Percentiles rank a stretch among this genome's conserved stretches.
Evolutionary conservation across 495 filamentous ascomycete species (phyloP).

Genomic region (Neurospora sp.): DNA sequence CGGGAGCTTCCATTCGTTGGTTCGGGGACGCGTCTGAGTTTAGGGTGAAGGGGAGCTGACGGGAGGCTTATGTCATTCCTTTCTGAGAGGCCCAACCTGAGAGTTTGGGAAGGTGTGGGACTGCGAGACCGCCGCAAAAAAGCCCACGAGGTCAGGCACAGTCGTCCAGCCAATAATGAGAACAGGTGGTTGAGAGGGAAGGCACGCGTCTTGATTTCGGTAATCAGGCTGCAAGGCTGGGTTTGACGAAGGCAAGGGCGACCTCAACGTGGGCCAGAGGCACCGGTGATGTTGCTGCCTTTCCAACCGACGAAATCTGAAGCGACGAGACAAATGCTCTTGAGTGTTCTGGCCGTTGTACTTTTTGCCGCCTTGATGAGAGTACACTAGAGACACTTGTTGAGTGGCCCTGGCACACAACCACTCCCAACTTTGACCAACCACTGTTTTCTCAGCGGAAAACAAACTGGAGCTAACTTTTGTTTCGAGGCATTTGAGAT

Average conservation of each 20-base stretch:
- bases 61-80: background rate
- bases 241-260: background rate
- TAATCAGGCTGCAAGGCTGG: background rate
- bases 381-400: background rate
- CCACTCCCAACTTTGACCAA: background rate
- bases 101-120: background rate
- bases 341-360: background rate
- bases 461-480: background rate
- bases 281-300: background rate
- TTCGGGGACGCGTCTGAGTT: background rate
- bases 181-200: background rate
- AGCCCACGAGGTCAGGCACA: background rate
- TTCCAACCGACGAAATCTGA: background rate
- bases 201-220: background rate
- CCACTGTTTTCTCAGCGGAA: background rate
- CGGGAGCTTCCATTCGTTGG: background rate
- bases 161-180: background rate
- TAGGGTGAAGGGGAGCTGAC: background rate
- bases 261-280: background rate
- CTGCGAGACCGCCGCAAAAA: background rate
- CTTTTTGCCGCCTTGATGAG: background rate
- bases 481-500: background rate
- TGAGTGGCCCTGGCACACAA: background rate
- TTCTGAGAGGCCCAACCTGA: background rate
- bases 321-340: background rate